These are phyloP conservation scores for Lactarius deliciosus DNA, from an alignment of 768 basidiomycete genomes.

Conservation along the genomic window DNA sequence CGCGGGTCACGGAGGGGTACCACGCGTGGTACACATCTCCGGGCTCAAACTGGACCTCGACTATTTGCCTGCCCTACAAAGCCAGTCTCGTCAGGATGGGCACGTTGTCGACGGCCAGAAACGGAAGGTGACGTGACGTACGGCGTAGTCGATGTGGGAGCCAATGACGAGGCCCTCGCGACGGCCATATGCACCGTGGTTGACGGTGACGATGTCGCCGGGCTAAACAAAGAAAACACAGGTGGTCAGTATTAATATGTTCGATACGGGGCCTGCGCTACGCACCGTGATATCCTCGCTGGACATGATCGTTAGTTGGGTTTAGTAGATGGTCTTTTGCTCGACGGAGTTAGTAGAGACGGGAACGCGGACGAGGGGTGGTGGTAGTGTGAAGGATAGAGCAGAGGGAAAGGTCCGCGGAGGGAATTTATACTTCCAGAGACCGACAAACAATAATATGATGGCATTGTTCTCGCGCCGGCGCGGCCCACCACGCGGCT, in stretches of 20 bases:
- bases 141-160: conserved; percentile 66
- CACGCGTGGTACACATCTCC: conserved; percentile 68
- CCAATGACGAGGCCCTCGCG: conserved; percentile 82
- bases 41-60: conserved; percentile 78
- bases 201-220: conserved; percentile 79
- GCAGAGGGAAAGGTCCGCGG: neutral
- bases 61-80: conserved; percentile 71
- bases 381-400: neutral
- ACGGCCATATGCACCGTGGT: conserved; percentile 58
- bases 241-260: neutral
- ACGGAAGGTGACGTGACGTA: conserved; percentile 45
- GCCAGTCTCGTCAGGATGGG: neutral
- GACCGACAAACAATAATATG: conserved; percentile 5
- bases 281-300: conserved; percentile 18
- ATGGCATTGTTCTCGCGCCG: conserved; percentile 18
- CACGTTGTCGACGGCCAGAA: neutral
- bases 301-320: conserved; percentile 8
- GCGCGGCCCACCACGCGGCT: conserved; percentile 15
- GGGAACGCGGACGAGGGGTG: neutral
- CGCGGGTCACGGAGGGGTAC: conserved; percentile 78
- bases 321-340: neutral
- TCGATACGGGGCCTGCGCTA: neutral
- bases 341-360: neutral
- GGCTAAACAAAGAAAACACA: conserved; percentile 46
- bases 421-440: conserved; percentile 21